A percentile compares a stretch with the other conserved stretches of the same genome.
Conservation (phyloP, 2,329 filamentous ascomycete genomes). For the Rutstroemia sp. region DNA sequence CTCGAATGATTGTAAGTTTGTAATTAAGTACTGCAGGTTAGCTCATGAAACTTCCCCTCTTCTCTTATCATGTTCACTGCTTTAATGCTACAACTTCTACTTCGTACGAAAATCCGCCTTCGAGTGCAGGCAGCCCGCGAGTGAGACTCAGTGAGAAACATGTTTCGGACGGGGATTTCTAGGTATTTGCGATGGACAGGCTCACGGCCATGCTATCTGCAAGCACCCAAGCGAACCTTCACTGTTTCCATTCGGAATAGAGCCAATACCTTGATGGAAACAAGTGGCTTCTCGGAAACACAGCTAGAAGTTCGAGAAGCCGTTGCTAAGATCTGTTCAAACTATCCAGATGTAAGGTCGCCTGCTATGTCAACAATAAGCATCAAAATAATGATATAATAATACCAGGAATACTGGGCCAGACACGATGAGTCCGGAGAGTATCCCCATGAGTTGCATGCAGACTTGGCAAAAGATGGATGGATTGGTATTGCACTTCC, state of each 20-base stretch:
- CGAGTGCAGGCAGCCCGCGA: not conserved
- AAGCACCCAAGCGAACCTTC: slow-evolving; percentile 11
- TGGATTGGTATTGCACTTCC: slow-evolving; percentile 79
- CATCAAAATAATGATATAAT: not conserved
- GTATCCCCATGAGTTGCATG: slow-evolving; percentile 70
- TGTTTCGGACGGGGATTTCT: not conserved
- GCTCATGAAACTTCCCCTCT: too few species aligned
- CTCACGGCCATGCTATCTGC: not conserved
- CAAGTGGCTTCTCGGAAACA: slow-evolving; percentile 62
- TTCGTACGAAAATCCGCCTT: not conserved
- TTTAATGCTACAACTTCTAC: too few species aligned
- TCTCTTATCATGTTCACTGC: too few species aligned
- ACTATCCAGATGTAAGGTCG: slow-evolving; percentile 53
- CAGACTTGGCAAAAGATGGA: slow-evolving; percentile 64
- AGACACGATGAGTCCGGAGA: slow-evolving; percentile 61
- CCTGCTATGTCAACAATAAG: not conserved
- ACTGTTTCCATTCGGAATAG: slow-evolving; percentile 14
- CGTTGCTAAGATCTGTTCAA: slow-evolving; percentile 58
- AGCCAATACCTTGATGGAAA: slow-evolving; percentile 54
- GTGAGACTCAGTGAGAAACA: not conserved
- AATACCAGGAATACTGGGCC: slow-evolving; percentile 58
- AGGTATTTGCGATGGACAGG: not conserved
- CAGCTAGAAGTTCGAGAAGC: slow-evolving; percentile 68
- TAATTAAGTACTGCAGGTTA: too few species aligned
- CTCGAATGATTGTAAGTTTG: too few species aligned